Evolutionary conservation across 2,329 filamentous ascomycete genomes (phyloP), one percentile per base, ranked within the genome.

Genomic region (Cytospora chrysosperma): DNA sequence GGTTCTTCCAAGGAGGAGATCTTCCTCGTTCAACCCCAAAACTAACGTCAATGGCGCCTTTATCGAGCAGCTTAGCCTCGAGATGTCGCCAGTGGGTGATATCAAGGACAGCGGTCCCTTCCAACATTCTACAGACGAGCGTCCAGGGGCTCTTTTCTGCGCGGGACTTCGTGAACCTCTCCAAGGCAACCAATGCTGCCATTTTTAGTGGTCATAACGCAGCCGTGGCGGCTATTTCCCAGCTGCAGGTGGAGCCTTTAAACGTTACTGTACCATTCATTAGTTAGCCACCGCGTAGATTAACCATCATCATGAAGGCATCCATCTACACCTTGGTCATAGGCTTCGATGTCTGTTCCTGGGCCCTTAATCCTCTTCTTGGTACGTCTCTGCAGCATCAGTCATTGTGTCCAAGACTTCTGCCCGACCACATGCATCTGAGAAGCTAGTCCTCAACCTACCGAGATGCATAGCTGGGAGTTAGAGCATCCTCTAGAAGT

Each of bases 1-100:
- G 40, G 56, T 26, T 15, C 40, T 12, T 4, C 27, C 2, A 34
- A 30, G 21, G 40, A 15, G 28, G 40, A 51, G 40, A 30, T 17
- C n/a, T 58, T 58, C 43, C 27, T 58, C 4, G 56, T 27, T n/a
- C n/a, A n/a, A n/a, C 43, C 56, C 32, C 27, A 49, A 58, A 4
- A 40, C 56, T 17, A n/a, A 37, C n/a, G 40, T 28, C 26, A 34
- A 34, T 3, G 10, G 26, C 10, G 27, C 19, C 10, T 12, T 58
- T 34, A 27, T 50, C 19, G n/a, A 32, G 56, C 56, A 58, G 21
- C 43, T 58, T 1, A 43, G 27, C 2, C 37, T 58, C 37, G 56
- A 37, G 2, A 4, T 49, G 7, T 30, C 56, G 1, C 56, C 56
- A 3, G 2, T 5, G 30, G 53, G 43, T 19, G 3, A 34, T 17